Evolutionary conservation across 1,139 yeast genomes (phyloP), one percentile per base, ranked within the genome.

Genomic region (Hemisphaericaspora subhashii): DNA sequence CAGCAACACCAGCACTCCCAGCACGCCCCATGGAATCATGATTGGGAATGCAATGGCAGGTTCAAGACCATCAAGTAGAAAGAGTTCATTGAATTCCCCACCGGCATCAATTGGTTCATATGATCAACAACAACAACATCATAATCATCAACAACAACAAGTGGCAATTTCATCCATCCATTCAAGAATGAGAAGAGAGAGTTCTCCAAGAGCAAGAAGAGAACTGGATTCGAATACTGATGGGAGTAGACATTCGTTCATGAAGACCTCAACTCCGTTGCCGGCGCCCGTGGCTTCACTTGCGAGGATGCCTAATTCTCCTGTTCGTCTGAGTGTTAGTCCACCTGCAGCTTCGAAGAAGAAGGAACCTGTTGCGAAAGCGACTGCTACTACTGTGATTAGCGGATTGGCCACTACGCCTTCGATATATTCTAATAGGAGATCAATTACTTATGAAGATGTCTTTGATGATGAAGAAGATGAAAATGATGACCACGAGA

Each of bases 391-490:
- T 14, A 45, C 48, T 3, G 48, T 44, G 8, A 42, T 46, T 13
- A 46, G 57, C 13, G 74, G 74, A 0, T 49, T 66, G 31, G 63
- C 74, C 3, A 67, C 74, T 0, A 60, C 67, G 1, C 74, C 73
- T 0, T 65, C 72, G 2, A 54, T 57, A 0, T 66, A 64, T 46
- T 43, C 43, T 13, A 39, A 44, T 22, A 50, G 55, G 35, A 44
- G 48, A 32, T 53, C 63, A n/a, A 67, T 72, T 11, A 65, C 65
- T 44, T 74, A 73, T 48, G 77, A 67, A 36, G 67, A 69, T 43
- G 81, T 75, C 6, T 76, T 76, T 55, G 80, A 74, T 27, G 78
- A 75, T 42, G 80, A 75, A 35, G 77, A 72, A 29, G 77, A 70
- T n/a, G 76, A 64, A 17, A 64, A 58, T 3, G 64, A 56, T 24